These are phyloP conservation scores for Boletus reticulatus DNA, from an alignment of 768 basidiomycete species.

Conservation along the genomic window DNA sequence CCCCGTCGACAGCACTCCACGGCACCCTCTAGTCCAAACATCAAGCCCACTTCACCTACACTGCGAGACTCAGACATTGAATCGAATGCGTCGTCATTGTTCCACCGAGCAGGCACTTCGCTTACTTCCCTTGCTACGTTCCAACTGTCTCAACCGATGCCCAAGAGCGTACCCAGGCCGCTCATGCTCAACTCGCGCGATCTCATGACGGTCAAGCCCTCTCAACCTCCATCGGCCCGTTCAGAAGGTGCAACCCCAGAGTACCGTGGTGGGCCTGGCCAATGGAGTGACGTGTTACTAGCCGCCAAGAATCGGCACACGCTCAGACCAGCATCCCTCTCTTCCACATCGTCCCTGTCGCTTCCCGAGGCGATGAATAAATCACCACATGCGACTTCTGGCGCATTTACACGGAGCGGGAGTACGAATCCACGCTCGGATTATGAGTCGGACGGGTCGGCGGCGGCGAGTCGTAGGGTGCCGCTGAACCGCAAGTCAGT, in stretches of 20 bases:
- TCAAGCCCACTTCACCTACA: not conserved
- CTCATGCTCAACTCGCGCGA: slow-evolving; percentile 58
- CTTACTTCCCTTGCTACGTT: slow-evolving; percentile 46
- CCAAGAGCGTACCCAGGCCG: slow-evolving; percentile 62
- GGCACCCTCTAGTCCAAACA: slow-evolving; percentile 34
- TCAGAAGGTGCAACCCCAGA: slow-evolving; percentile 38
- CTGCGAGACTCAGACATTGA: slow-evolving; percentile 24
- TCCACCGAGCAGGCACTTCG: slow-evolving; percentile 38
- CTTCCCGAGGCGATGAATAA: slow-evolving; percentile 47
- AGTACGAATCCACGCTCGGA: slow-evolving; percentile 41
- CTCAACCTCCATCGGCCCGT: slow-evolving; percentile 26
- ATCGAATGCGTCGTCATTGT: slow-evolving; percentile 24
- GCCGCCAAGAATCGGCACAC: slow-evolving; percentile 33
- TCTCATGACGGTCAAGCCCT: slow-evolving; percentile 34
- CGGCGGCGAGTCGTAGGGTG: slow-evolving; percentile 49
- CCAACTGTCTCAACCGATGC: slow-evolving; percentile 28
- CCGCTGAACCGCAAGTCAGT: slow-evolving; percentile 64
- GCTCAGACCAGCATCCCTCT: slow-evolving; percentile 54
- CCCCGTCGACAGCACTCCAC: slow-evolving; percentile 29
- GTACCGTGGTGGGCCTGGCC: slow-evolving; percentile 23
- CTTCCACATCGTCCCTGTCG: slow-evolving; percentile 63
- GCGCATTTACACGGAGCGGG: slow-evolving; percentile 9
- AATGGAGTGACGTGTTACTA: slow-evolving; percentile 51
- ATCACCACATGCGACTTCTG: slow-evolving; percentile 23
- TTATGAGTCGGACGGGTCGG: slow-evolving; percentile 52